These are phyloP conservation scores for Exophiala phaeomuriformis DNA, from an alignment of 2,329 filamentous ascomycete genomes.

Conservation along the genomic window DNA sequence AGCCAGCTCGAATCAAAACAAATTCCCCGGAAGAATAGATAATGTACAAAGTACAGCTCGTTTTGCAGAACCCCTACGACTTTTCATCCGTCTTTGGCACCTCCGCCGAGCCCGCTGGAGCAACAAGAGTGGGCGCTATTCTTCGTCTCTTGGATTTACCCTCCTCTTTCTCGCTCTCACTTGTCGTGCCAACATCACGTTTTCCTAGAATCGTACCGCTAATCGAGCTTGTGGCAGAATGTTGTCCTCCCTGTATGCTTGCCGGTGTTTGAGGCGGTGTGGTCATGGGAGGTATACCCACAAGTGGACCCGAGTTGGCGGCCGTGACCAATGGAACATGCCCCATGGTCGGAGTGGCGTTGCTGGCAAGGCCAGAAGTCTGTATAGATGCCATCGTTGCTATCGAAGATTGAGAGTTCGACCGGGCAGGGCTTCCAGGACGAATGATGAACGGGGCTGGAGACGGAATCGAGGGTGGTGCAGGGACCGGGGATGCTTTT, in stretches of 20 bases:
- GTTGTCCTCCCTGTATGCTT: constrained; percentile 35
- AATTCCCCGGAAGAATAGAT: too few species aligned
- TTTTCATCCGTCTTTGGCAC: constrained; percentile 9
- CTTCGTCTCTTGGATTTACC: constrained; percentile 29
- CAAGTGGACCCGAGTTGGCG: constrained; percentile 51
- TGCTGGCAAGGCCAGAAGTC: constrained; percentile 54
- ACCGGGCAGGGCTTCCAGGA: constrained; percentile 70
- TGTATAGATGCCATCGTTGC: constrained; percentile 51
- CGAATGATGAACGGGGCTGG: constrained; percentile 48
- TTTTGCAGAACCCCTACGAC: neutral
- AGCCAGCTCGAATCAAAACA: neutral
- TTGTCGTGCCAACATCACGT: constrained; percentile 37
- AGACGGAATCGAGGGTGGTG: constrained; percentile 50
- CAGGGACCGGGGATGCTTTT: constrained; percentile 51
- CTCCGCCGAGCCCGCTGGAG: constrained; percentile 14
- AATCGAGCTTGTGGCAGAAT: constrained; percentile 50
- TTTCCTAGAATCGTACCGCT: constrained; percentile 50
- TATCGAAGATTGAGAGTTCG: constrained; percentile 77
- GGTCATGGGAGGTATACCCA: constrained; percentile 60
- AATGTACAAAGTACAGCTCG: neutral
- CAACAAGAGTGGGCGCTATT: constrained; percentile 31
- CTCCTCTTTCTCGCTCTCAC: constrained; percentile 39
- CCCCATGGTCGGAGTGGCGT: constrained; percentile 70
- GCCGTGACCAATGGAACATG: constrained; percentile 71
- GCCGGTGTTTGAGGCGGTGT: constrained; percentile 86